Base-by-base conservation (phyloP, 2,329 filamentous ascomycete genomes). In the Beauveria sp. region DNA sequence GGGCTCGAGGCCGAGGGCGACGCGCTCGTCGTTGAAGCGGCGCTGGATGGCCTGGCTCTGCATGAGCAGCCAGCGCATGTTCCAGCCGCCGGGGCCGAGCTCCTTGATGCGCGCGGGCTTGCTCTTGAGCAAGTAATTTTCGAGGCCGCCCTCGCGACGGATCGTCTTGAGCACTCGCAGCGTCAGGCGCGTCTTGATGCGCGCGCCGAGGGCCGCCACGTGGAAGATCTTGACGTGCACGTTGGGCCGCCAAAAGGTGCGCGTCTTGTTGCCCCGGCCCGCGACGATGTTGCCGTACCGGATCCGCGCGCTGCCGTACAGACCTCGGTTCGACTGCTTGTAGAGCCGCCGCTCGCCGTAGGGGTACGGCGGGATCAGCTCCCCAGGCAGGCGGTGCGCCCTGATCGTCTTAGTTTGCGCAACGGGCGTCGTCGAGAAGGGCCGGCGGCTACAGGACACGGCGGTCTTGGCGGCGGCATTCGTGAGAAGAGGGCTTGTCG, bases 1-100 rank as follows among this genome's bases (percentile, higher is more conserved):
- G 18, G 75, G 74, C 56, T 73, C 68, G 63, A 96, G 70, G 0
- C 91, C 90, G 55, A 95, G 73, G 22, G 77, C 77, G 62, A 79
- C 76, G 64, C 91, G 80, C 77, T 96, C 81, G 55, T 76, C 72
- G 48, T 82, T 81, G 70, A 92, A 90, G 66, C 83, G 79, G 66
- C 83, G 81, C 72, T 87, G 85, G 56, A 96, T 83, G 22, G 77
- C 76, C 1, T 70, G 69, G 5, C 87, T 92, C 77, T 93, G 90
- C 88, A 97, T 91, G 64, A 99, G 80, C 65, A 90, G 84, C 90
- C 92, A 97, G 66, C 95, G 81, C 70, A 99, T 77, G 68, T 88
- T 85, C 95, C 95, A 99, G 7, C 95, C 95, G 66, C 88, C 88
- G 58, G 93, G 86, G 5, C 95, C 95, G 62, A 99, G 80, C 75